Percentiles rank a stretch among this genome's conserved stretches.
Conservation (phyloP, 208 protist species). For the Tritrichomonas foetus region DNA sequence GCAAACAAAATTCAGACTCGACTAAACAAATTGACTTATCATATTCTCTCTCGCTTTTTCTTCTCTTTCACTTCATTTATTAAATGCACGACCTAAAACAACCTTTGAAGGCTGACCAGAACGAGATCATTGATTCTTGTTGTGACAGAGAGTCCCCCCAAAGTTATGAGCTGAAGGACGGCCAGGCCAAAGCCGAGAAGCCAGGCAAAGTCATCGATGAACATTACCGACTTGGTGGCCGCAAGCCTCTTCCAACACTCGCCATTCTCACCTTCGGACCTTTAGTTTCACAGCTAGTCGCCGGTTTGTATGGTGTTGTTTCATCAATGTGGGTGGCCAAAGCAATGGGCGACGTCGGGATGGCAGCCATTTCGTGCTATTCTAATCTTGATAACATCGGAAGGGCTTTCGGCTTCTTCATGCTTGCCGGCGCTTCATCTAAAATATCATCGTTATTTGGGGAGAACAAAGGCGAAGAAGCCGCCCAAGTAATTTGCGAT, state of each 20-base stretch:
- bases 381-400: background rate
- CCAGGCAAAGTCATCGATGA: too few species aligned
- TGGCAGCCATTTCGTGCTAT: background rate
- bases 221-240: background rate
- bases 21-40: too few species aligned
- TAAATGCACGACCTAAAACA: too few species aligned
- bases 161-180: too few species aligned
- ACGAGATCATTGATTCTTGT: too few species aligned
- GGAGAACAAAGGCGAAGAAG: background rate
- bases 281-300: background rate
- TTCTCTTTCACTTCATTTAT: too few species aligned
- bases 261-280: background rate
- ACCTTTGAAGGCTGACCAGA: too few species aligned
- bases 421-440: background rate
- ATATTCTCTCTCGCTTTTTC: too few species aligned
- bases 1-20: too few species aligned
- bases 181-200: too few species aligned
- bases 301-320: background rate
- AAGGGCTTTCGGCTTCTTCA: background rate
- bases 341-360: background rate
- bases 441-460: background rate
- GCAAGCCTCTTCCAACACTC: background rate
- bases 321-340: background rate
- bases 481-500: background rate
- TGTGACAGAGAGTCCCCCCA: too few species aligned